Conservation (phyloP, 148 eudicot species). For the Rhododendron ovatum region DNA sequence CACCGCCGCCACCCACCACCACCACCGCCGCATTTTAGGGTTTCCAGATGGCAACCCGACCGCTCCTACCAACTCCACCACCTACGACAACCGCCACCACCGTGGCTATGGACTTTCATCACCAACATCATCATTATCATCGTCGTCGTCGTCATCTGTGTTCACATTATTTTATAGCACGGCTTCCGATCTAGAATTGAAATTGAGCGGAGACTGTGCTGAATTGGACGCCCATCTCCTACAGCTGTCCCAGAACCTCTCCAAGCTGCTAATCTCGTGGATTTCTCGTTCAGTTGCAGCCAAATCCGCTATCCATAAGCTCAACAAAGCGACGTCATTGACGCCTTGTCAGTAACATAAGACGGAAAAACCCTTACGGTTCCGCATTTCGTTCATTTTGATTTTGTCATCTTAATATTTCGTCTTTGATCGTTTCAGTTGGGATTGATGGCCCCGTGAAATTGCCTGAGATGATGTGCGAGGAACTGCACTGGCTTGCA, state of each 20-base stretch:
- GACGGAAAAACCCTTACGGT: not conserved
- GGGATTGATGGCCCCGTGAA: not conserved
- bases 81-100: not conserved
- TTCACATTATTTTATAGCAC: not conserved
- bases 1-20: not conserved
- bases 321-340: not conserved
- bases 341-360: not conserved
- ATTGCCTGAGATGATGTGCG: not conserved
- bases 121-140: not conserved
- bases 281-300: slow-evolving; percentile 34
- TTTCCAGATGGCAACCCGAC: not conserved
- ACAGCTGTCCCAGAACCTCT: slow-evolving; percentile 11
- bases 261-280: slow-evolving; percentile 28
- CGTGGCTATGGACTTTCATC: not conserved
- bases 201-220: slow-evolving; percentile 22
- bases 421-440: not conserved
- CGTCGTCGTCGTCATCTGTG: no score
- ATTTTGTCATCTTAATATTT: not conserved
- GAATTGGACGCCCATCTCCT: slow-evolving; percentile 34
- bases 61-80: not conserved
- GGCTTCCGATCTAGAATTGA: slow-evolving; percentile 11
- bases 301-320: slow-evolving; percentile 33
- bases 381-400: not conserved
- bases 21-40: not conserved
- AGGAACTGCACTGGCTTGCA: not conserved